phyloP scores from a whole-genome alignment of 164 flowering plant species.

The Vitis cinerea region DNA sequence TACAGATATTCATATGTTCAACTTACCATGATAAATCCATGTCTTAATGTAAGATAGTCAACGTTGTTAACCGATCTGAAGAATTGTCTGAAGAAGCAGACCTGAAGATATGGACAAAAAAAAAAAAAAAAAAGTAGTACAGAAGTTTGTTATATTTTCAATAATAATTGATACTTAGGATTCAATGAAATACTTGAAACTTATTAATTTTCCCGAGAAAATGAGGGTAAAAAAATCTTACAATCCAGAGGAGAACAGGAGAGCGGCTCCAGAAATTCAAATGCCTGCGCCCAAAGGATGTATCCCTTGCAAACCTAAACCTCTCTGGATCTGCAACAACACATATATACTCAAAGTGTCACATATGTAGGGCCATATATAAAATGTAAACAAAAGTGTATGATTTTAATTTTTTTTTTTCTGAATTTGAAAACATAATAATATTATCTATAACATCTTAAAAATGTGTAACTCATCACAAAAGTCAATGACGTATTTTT shows the following conservation, averaged over 20 bases:
- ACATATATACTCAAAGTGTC: too few species aligned
- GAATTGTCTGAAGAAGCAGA: constrained; percentile 64
- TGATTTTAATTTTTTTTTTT: too few species aligned
- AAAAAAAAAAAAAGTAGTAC: not conserved
- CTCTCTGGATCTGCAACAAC: constrained; percentile 55
- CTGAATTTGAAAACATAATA: too few species aligned
- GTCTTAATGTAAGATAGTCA: constrained; percentile 57
- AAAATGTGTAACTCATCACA: too few species aligned
- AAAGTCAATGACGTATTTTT: too few species aligned
- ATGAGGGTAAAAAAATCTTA: constrained; percentile 20
- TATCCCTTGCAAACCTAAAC: constrained; percentile 62
- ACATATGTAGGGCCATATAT: too few species aligned
- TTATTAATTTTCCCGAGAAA: too few species aligned
- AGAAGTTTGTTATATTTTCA: too few species aligned
- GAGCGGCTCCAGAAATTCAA: constrained; percentile 45
- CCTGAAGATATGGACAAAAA: constrained; percentile 24
- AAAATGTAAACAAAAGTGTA: too few species aligned
- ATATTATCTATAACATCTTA: too few species aligned
- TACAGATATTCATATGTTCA: not conserved
- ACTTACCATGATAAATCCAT: constrained; percentile 57
- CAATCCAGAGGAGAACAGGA: constrained; percentile 49
- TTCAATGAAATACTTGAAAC: too few species aligned
- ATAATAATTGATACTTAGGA: too few species aligned
- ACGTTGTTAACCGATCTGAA: constrained; percentile 46
- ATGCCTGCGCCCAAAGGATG: constrained; percentile 61